phyloP scores from a whole-genome alignment of 1,284 basidiomycete genomes.

The Apiotrichum domesticum region DNA sequence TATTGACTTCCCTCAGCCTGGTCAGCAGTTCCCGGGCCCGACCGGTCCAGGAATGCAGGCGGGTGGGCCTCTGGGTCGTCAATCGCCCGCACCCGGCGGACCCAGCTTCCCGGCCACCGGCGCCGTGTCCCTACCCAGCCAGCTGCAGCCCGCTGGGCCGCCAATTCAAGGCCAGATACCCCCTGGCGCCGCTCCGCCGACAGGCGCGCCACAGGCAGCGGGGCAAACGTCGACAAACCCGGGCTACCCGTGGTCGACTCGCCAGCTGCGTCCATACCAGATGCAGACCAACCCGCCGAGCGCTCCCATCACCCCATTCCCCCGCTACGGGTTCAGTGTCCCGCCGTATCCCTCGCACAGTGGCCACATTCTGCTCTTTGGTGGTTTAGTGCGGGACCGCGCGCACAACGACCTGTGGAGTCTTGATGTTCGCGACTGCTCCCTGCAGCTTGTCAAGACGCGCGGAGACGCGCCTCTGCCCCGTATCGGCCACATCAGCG shows the following conservation, averaged over 20 bases:
- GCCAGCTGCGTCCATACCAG: slow-evolving; percentile 16
- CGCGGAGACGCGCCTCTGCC: slow-evolving; percentile 83
- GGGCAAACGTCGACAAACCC: slow-evolving; percentile 3
- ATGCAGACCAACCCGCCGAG: slow-evolving; percentile 24
- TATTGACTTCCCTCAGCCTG: not conserved
- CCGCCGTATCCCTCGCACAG: slow-evolving; percentile 71
- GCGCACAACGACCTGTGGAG: slow-evolving; percentile 93
- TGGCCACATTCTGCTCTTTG: slow-evolving; percentile 94
- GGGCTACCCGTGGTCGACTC: slow-evolving; percentile 25
- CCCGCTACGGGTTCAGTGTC: slow-evolving; percentile 94
- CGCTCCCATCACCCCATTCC: slow-evolving; percentile 62
- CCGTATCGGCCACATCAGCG: slow-evolving; percentile 91
- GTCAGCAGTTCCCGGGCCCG: not conserved
- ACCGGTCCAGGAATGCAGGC: too few species aligned
- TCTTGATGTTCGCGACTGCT: slow-evolving; percentile 71
- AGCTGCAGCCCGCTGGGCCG: not conserved
- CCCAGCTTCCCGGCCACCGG: not conserved
- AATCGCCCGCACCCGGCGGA: slow-evolving; percentile 5
- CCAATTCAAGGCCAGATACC: not conserved
- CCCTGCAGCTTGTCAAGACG: slow-evolving; percentile 74
- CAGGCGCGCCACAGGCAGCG: slow-evolving; percentile 1
- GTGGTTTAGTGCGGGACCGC: slow-evolving; percentile 86
- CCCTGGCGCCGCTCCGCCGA: not conserved
- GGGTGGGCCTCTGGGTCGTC: slow-evolving; percentile 1
- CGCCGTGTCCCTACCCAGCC: slow-evolving; percentile 13